These are phyloP conservation scores for Cyclocybe aegerita DNA, from an alignment of 768 basidiomycete species.

Conservation along the genomic window DNA sequence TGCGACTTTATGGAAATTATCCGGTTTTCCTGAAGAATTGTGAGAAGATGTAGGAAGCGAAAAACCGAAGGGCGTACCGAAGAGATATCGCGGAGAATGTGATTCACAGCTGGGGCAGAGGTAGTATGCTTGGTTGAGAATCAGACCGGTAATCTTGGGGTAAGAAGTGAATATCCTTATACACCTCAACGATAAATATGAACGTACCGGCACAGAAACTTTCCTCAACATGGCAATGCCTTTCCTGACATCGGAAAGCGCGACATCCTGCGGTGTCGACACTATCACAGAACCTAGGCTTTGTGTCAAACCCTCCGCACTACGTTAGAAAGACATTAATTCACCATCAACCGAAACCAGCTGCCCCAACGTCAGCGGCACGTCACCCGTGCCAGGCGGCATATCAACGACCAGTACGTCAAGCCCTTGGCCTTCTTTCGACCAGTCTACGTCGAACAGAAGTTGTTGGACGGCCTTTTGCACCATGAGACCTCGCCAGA, in stretches of 20 bases:
- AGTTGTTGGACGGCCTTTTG: slow-evolving; percentile 97
- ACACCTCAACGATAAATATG: background rate
- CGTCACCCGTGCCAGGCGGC: slow-evolving; percentile 97
- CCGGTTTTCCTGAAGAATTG: slow-evolving; percentile 52
- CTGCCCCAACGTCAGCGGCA: slow-evolving; percentile 77
- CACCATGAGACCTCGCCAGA: slow-evolving; percentile 98
- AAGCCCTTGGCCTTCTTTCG: slow-evolving; percentile 47
- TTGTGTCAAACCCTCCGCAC: background rate
- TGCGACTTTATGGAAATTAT: slow-evolving; percentile 60
- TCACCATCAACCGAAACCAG: slow-evolving; percentile 19
- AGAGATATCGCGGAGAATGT: slow-evolving; percentile 37
- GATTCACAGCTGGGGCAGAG: slow-evolving; percentile 71
- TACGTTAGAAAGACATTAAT: background rate
- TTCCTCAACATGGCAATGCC: slow-evolving; percentile 93
- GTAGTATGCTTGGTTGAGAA: slow-evolving; percentile 89
- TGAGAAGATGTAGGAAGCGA: slow-evolving; percentile 38
- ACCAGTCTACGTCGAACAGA: slow-evolving; percentile 95
- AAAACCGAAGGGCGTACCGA: slow-evolving; percentile 15
- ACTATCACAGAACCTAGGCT: slow-evolving; percentile 88
- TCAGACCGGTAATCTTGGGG: slow-evolving; percentile 74
- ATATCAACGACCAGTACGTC: slow-evolving; percentile 93
- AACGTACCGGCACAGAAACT: slow-evolving; percentile 78
- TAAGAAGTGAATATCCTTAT: background rate
- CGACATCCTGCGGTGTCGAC: slow-evolving; percentile 94
- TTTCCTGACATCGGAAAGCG: slow-evolving; percentile 87